These are phyloP conservation scores for Arabidopsis suecica DNA, from an alignment of 345 rosid species.

Conservation along the genomic window DNA sequence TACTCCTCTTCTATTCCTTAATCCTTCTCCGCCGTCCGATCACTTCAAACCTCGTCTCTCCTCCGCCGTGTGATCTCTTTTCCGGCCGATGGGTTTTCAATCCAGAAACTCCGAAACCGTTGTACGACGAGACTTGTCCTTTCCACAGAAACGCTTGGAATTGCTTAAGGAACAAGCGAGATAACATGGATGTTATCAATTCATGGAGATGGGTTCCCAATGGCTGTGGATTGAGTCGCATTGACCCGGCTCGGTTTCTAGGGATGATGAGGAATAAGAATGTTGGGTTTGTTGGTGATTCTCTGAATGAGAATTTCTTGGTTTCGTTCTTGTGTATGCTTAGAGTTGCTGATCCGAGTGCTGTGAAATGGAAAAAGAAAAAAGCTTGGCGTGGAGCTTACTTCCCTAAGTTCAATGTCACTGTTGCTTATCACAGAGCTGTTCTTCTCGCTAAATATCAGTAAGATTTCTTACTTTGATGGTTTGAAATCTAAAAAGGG, in stretches of 20 bases:
- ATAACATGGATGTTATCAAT: constrained; percentile 70
- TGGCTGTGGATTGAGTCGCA: constrained; percentile 59
- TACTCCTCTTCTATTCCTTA: constrained; percentile 58
- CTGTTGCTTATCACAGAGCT: constrained; percentile 91
- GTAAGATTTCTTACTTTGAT: constrained; percentile 48
- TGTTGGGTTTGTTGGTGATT: constrained; percentile 89
- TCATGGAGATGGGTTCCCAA: constrained; percentile 89
- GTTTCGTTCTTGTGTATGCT: constrained; percentile 81
- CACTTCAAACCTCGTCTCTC: constrained; percentile 28
- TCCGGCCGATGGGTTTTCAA: constrained; percentile 69
- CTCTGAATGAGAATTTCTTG: constrained; percentile 85
- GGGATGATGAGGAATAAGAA: constrained; percentile 69
- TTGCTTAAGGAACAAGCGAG: constrained; percentile 71
- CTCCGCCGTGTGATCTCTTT: constrained; percentile 71
- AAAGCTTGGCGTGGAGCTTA: constrained; percentile 98
- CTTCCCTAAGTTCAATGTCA: constrained; percentile 83
- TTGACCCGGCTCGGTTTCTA: constrained; percentile 68
- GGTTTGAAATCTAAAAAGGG: not conserved
- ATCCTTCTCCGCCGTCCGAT: constrained; percentile 47
- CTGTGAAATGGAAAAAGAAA: constrained; percentile 87
- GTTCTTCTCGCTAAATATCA: constrained; percentile 83
- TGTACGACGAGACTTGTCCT: constrained; percentile 85
- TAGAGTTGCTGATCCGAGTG: constrained; percentile 70
- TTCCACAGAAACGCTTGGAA: constrained; percentile 96
- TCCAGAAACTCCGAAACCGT: constrained; percentile 46